phyloP scores from a whole-genome alignment of 2,329 filamentous ascomycete species.

The Cercospora nicotianae region DNA sequence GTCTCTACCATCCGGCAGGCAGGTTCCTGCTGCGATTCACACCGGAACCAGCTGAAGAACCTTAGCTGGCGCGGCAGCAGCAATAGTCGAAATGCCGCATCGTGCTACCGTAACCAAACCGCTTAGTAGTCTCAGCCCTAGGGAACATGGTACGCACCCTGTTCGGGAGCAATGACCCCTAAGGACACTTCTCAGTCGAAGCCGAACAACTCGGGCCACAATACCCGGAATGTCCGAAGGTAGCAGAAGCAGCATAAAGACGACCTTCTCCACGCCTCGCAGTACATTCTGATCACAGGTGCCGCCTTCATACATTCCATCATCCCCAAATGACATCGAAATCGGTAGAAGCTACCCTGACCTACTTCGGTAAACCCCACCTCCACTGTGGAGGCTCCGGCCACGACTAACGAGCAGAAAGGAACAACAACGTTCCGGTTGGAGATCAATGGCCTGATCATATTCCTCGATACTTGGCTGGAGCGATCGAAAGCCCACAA shows the following conservation, averaged over 20 bases:
- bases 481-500: conserved; percentile 10
- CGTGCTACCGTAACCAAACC: neutral
- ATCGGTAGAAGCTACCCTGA: neutral
- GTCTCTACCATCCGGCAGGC: too few relatives aligned
- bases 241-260: neutral
- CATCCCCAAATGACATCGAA: neutral
- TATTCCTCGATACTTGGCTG: conserved; percentile 20
- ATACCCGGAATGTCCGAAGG: neutral
- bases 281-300: neutral
- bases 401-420: neutral
- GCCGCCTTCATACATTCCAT: neutral
- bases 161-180: neutral
- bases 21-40: too few relatives aligned
- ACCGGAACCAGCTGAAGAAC: too few relatives aligned
- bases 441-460: conserved; percentile 5
- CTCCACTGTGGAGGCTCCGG: neutral
- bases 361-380: neutral
- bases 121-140: neutral
- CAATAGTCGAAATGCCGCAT: neutral
- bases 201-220: neutral
- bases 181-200: neutral
- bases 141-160: neutral
- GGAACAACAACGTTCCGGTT: conserved; percentile 15
- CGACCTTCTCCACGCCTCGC: neutral
- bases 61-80: neutral